A percentile compares a stretch with the other conserved stretches of the same genome.
Conservation (phyloP, 2,329 filamentous ascomycete genomes). For the Fusarium foetens region DNA sequence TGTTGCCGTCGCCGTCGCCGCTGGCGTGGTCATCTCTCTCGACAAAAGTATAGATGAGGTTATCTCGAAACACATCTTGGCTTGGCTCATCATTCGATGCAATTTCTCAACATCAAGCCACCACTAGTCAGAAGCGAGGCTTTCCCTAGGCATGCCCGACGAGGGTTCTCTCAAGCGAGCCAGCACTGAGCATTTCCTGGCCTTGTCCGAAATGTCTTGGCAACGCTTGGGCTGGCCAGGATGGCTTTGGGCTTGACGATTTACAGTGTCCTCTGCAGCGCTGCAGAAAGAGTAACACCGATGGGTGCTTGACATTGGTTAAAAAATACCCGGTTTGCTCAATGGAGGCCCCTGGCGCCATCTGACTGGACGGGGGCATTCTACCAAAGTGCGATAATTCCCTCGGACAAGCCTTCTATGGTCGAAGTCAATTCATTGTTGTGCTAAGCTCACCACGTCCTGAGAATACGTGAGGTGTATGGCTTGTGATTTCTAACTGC, state of each 20-base stretch:
- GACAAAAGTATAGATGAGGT: slow-evolving; percentile 24
- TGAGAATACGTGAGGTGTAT: neutral
- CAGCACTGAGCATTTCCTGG: slow-evolving; percentile 35
- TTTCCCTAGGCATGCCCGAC: slow-evolving; percentile 5
- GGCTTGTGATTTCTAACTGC: neutral
- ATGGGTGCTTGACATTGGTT: slow-evolving; percentile 30
- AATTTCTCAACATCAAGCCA: slow-evolving; percentile 32
- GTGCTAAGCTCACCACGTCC: slow-evolving; percentile 6
- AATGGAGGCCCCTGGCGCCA: slow-evolving; percentile 12
- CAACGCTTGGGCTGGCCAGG: slow-evolving; percentile 36
- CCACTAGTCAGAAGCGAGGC: slow-evolving; percentile 9
- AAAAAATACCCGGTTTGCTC: slow-evolving; percentile 31
- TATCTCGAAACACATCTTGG: slow-evolving; percentile 32
- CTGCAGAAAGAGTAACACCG: slow-evolving; percentile 20
- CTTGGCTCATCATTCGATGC: slow-evolving; percentile 30
- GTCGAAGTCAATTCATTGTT: slow-evolving; percentile 10
- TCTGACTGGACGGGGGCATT: slow-evolving; percentile 9
- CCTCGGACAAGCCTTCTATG: slow-evolving; percentile 7
- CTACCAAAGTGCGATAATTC: slow-evolving; percentile 9
- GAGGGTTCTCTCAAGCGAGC: slow-evolving; percentile 22
- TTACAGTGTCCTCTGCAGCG: slow-evolving; percentile 24
- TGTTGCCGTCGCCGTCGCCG: slow-evolving; percentile 1
- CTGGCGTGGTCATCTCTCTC: slow-evolving; percentile 17
- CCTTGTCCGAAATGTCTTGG: slow-evolving; percentile 33
- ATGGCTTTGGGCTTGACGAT: slow-evolving; percentile 28